Base-by-base conservation (phyloP, 1,284 basidiomycete species). In the Ganoderma lingzhi region DNA sequence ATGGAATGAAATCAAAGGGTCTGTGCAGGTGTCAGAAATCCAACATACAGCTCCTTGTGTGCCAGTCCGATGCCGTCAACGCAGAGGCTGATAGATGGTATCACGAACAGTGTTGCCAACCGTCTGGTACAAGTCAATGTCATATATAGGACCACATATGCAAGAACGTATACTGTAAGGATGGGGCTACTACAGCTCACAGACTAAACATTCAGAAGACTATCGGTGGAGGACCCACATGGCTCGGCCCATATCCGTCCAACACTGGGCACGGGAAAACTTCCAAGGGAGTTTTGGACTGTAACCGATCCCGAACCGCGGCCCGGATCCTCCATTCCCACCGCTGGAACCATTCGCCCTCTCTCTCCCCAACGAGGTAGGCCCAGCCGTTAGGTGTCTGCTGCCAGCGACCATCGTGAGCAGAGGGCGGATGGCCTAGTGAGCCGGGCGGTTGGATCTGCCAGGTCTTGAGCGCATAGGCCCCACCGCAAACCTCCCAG, bases 311-410 rank as follows among this genome's bases (percentile, higher is more conserved):
- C 15, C 66, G 71, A 17, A 80, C 78, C 8, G 78, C 78, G 5
- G 75, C 69, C 48, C 78, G 73, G 64, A 95, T 93, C 3, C 87
- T 84, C 45, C 84, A 84, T 74, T 94, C 90, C 93, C 93, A 95
- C 63, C 84, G 83, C 76, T 85, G 85, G 79, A 93, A 92, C 93
- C 93, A 95, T 72, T 90, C 86, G 6, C 90, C 91, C 79, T 95
- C 94, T 69, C 84, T 84, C 67, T 88, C 74, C 0, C 93, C 93
- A 2, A 86, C 75, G 6, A 89, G 75, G 68, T 78, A 80, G 30
- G 79, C 81, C 12, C 70, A 75, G 6, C 82, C 80, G 41, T 76
- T 73, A 6, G 78, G 69, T n/a, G 80, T 80, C 61, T 77, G 78
- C 56, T 78, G 74, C 64, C 77, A 75, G 42, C 76, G 72, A 35